Evolutionary conservation across 2,329 filamentous ascomycete genomes (phyloP).

Genomic region (Dryadomyces sulphureus): DNA sequence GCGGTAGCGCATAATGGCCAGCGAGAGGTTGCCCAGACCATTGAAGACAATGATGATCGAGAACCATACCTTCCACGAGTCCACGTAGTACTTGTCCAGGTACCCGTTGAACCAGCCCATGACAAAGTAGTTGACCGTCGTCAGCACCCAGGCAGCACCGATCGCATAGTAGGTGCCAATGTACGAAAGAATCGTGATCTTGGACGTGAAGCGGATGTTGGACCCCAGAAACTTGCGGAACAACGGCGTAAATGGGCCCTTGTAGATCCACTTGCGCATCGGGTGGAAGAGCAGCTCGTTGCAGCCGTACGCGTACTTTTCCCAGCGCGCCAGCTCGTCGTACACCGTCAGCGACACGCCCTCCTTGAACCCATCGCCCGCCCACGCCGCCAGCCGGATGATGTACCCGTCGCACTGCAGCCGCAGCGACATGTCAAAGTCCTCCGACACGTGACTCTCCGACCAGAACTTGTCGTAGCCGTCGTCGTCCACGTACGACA

Average conservation of each 20-base stretch:
- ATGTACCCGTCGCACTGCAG: constrained; percentile 59
- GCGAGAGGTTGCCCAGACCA: constrained; percentile 55
- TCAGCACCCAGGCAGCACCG: constrained; percentile 61
- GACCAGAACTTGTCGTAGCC: constrained; percentile 72
- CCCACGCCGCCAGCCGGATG: constrained; percentile 58
- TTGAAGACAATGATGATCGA: constrained; percentile 68
- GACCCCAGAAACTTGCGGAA: constrained; percentile 62
- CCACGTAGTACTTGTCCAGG: constrained; percentile 67
- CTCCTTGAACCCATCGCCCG: constrained; percentile 66
- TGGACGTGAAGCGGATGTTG: constrained; percentile 59
- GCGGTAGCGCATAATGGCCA: constrained; percentile 61
- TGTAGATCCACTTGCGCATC: constrained; percentile 55
- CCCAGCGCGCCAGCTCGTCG: constrained; percentile 72
- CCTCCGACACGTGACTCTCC: constrained; percentile 64
- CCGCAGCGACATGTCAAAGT: constrained; percentile 70
- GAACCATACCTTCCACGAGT: constrained; percentile 69
- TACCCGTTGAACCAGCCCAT: constrained; percentile 65
- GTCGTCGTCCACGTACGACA: constrained; percentile 54
- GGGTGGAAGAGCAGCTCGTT: constrained; percentile 73
- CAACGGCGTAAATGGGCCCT: constrained; percentile 64
- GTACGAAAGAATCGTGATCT: constrained; percentile 62
- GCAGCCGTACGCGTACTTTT: constrained; percentile 77
- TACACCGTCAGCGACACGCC: constrained; percentile 75
- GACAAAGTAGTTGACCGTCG: constrained; percentile 58
- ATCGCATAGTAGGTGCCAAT: constrained; percentile 73